Conservation (phyloP, 106 monocot genomes). For the Dioscorea dumetorum region DNA sequence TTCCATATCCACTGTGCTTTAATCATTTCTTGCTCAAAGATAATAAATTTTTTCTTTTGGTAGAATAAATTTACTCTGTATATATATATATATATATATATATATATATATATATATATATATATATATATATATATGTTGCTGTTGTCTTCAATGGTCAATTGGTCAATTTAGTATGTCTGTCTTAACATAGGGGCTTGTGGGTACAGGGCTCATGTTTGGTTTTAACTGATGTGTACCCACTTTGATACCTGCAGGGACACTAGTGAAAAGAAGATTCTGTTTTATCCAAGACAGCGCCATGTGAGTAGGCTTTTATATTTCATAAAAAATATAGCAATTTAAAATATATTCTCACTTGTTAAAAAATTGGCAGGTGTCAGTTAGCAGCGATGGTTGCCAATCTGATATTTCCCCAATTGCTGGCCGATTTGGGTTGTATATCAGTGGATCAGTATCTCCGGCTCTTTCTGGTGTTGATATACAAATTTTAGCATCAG, state of each 20-base stretch:
- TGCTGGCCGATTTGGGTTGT: constrained; percentile 60
- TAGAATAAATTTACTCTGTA: too few relatives aligned
- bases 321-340: not conserved
- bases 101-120: too few relatives aligned
- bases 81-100: too few relatives aligned
- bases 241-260: constrained; percentile 27
- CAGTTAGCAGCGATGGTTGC: constrained; percentile 60
- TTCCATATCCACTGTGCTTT: too few relatives aligned
- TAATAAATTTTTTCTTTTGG: too few relatives aligned
- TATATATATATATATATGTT: too few relatives aligned
- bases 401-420: constrained; percentile 59
- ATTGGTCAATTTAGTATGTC: too few relatives aligned
- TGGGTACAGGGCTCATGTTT: too few relatives aligned
- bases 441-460: constrained; percentile 81
- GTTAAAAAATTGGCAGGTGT: constrained; percentile 31
- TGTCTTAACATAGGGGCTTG: too few relatives aligned
- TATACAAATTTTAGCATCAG: constrained; percentile 59
- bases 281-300: constrained; percentile 78
- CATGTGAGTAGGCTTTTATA: constrained; percentile 32
- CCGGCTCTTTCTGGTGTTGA: constrained; percentile 79
- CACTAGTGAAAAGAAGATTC: constrained; percentile 47
- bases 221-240: not conserved
- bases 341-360: not conserved
- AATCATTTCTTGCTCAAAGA: too few relatives aligned
- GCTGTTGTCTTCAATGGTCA: too few relatives aligned